Evolutionary conservation across 768 basidiomycete genomes (phyloP).

Genomic region (Termitomyces bulborhizus): DNA sequence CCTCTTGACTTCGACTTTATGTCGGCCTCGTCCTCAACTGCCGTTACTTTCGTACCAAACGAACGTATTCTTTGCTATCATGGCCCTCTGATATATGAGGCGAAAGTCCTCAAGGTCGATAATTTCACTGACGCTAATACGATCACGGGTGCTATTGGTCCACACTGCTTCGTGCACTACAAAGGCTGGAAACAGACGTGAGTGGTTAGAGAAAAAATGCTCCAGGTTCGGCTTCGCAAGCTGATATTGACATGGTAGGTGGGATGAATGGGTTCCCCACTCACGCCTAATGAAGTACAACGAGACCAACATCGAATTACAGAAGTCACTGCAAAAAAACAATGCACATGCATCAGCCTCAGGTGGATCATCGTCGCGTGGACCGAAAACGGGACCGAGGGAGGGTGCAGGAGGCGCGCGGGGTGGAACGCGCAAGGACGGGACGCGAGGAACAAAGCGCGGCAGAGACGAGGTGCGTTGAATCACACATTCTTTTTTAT

Average conservation of each 20-base stretch:
- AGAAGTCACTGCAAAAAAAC: constrained; percentile 55
- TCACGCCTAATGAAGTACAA: constrained; percentile 77
- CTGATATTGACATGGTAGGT: constrained; percentile 39
- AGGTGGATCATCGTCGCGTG: constrained; percentile 15
- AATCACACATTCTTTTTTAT: not conserved
- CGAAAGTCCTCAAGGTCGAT: constrained; percentile 74
- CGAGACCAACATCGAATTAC: constrained; percentile 71
- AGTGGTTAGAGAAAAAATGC: constrained; percentile 17
- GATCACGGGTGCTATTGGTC: constrained; percentile 55
- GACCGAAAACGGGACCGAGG: constrained; percentile 16
- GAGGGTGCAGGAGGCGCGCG: constrained; percentile 26
- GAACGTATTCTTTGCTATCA: constrained; percentile 93
- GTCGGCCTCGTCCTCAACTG: constrained; percentile 22
- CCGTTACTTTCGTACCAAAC: constrained; percentile 41
- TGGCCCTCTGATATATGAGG: constrained; percentile 93
- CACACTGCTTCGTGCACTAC: constrained; percentile 95
- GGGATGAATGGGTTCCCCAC: constrained; percentile 96
- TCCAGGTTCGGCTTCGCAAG: not conserved
- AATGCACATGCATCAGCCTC: constrained; percentile 19
- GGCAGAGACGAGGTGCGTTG: constrained; percentile 64
- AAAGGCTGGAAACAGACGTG: constrained; percentile 99
- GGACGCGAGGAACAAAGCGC: constrained; percentile 60
- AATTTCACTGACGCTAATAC: constrained; percentile 60
- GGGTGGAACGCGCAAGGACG: constrained; percentile 47
- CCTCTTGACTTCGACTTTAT: constrained; percentile 2